A percentile compares a stretch with the other conserved stretches of the same genome.
phyloP scores from a whole-genome alignment of 2,329 filamentous ascomycete species.

The Paraconiothyrium brasiliense region DNA sequence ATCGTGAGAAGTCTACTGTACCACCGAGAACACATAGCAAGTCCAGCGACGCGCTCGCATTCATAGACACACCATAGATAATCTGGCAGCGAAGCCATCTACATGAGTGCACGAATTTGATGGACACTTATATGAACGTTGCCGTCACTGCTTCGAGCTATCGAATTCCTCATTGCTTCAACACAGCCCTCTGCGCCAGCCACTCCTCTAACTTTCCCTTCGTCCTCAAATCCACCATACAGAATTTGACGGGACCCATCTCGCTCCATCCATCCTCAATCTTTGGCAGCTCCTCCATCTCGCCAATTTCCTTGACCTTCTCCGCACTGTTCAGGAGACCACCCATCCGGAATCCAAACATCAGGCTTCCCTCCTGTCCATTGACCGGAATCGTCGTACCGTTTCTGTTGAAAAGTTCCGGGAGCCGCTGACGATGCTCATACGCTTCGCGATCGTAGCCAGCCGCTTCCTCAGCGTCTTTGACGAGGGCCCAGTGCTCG shows the following conservation, averaged over 20 bases:
- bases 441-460: slow-evolving; percentile 54
- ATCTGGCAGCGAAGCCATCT: too few relatives aligned
- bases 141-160: too few relatives aligned
- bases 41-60: too few relatives aligned
- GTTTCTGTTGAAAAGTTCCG: slow-evolving; percentile 35
- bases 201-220: slow-evolving; percentile 35
- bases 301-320: slow-evolving; percentile 39
- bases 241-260: slow-evolving; percentile 36
- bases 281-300: slow-evolving; percentile 38
- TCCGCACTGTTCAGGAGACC: slow-evolving; percentile 35
- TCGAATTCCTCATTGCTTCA: slow-evolving; percentile 14
- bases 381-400: slow-evolving; percentile 29
- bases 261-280: slow-evolving; percentile 34
- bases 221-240: slow-evolving; percentile 35
- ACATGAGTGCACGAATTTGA: too few relatives aligned
- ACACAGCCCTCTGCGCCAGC: slow-evolving; percentile 27
- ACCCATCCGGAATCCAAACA: slow-evolving; percentile 42
- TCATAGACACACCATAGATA: too few relatives aligned
- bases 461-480: slow-evolving; percentile 37
- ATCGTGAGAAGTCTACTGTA: too few relatives aligned
- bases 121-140: too few relatives aligned
- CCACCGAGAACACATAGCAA: too few relatives aligned
- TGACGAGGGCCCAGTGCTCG: slow-evolving; percentile 48
- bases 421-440: slow-evolving; percentile 47
- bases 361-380: slow-evolving; percentile 24